phyloP scores from a whole-genome alignment of 129 eudicot species.

The Helianthus tuberosus region DNA sequence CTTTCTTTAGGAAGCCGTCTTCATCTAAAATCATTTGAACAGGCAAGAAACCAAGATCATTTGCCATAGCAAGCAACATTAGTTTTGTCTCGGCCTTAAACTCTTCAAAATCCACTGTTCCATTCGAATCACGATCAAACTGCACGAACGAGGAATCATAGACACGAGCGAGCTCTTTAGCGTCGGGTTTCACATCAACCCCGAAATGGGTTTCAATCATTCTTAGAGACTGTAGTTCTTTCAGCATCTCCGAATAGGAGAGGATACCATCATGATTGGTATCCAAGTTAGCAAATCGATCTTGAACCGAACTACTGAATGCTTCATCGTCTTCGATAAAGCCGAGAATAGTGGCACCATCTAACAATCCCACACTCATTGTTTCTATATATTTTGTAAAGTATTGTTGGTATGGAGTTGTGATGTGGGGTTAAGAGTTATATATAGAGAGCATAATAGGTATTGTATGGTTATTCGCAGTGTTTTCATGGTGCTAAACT shows the following conservation, averaged over 20 bases:
- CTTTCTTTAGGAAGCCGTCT: too few species aligned
- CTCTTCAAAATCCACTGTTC: too few species aligned
- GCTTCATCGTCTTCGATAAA: slow-evolving; percentile 56
- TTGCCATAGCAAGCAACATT: too few species aligned
- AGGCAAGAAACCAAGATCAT: too few species aligned
- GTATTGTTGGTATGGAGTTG: too few species aligned
- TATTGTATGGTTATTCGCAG: too few species aligned
- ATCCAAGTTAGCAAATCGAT: slow-evolving; percentile 45
- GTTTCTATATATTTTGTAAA: too few species aligned
- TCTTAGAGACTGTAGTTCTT: slow-evolving; percentile 44
- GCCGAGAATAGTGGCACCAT: slow-evolving; percentile 43
- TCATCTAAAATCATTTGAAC: too few species aligned
- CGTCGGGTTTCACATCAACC: slow-evolving; percentile 47
- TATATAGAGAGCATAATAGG: too few species aligned
- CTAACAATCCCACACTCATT: slow-evolving; percentile 34
- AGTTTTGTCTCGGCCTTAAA: too few species aligned
- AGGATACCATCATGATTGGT: slow-evolving; percentile 54
- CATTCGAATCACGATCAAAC: slow-evolving; percentile 51
- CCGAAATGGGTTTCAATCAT: slow-evolving; percentile 61
- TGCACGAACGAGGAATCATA: slow-evolving; percentile 44
- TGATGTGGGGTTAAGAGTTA: too few species aligned
- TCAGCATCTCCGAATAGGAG: slow-evolving; percentile 47
- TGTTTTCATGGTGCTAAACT: too few species aligned
- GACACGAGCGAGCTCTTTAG: slow-evolving; percentile 36
- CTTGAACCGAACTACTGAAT: slow-evolving; percentile 39